These are phyloP conservation scores for Clavispora fructus DNA, from an alignment of 805 yeast genomes.

Conservation along the genomic window DNA sequence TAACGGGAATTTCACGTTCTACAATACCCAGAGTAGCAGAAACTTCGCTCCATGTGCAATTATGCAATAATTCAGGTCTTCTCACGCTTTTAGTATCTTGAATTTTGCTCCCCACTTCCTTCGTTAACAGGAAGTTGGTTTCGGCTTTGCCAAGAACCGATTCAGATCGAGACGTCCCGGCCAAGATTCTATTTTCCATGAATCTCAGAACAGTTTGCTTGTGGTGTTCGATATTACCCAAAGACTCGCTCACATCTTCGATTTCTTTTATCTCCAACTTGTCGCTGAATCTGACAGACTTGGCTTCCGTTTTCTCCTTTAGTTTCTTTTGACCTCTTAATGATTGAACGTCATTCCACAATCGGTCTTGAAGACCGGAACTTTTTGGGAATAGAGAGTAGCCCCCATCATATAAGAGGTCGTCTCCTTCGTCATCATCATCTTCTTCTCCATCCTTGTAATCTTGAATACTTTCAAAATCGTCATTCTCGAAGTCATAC, in stretches of 20 bases:
- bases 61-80: not conserved
- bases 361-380: slow-evolving; percentile 16
- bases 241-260: slow-evolving; percentile 49
- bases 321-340: slow-evolving; percentile 14
- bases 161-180: not conserved
- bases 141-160: too few species aligned
- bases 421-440: slow-evolving; percentile 20
- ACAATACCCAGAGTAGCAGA: not conserved
- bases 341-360: slow-evolving; percentile 39
- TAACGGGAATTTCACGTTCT: not conserved
- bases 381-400: slow-evolving; percentile 7
- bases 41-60: not conserved
- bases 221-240: slow-evolving; percentile 25
- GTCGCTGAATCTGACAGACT: slow-evolving; percentile 51
- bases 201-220: slow-evolving; percentile 16
- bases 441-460: slow-evolving; percentile 27
- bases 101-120: too few species aligned
- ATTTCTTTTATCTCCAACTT: slow-evolving; percentile 54
- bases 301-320: slow-evolving; percentile 19
- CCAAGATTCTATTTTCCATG: slow-evolving; percentile 12
- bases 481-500: slow-evolving; percentile 24
- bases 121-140: too few species aligned
- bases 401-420: slow-evolving; percentile 19
- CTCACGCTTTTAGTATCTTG: too few species aligned
- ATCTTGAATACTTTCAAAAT: slow-evolving; percentile 28